Conservation (phyloP, 768 basidiomycete species). For the Termitomyces sp. region DNA sequence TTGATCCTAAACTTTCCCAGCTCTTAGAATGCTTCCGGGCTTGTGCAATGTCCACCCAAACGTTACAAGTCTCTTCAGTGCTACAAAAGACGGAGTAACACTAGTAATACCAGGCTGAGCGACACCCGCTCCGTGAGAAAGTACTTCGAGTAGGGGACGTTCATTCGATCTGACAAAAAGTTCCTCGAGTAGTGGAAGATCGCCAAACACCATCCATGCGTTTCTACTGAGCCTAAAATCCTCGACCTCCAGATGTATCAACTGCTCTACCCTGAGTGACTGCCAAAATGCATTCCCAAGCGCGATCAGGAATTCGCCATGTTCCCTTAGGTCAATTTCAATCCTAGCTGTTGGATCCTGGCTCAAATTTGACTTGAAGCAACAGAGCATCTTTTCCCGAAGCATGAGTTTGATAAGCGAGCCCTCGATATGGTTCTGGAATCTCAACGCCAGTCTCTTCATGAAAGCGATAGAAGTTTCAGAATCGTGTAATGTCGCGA, state of each 20-base stretch:
- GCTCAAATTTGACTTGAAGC: not conserved
- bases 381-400: not conserved
- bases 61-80: not conserved
- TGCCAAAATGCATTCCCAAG: not conserved
- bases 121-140: not conserved
- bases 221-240: not conserved
- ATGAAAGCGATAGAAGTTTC: not conserved
- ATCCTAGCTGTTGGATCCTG: not conserved
- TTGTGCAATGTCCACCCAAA: not conserved
- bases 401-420: not conserved
- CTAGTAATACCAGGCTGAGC: no score
- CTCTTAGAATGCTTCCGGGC: no score
- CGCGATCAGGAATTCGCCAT: not conserved
- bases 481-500: not conserved
- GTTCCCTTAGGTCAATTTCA: not conserved
- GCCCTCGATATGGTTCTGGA: not conserved
- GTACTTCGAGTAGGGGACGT: not conserved
- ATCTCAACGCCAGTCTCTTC: not conserved
- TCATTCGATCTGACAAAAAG: not conserved
- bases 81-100: not conserved
- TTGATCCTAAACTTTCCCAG: no score
- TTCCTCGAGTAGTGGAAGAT: not conserved
- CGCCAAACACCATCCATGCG: not conserved
- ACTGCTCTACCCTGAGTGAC: not conserved
- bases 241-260: not conserved